Evolutionary conservation across 352 stramenopile species (phyloP).

Genomic region (Phytopythium cucurbitacearum): DNA sequence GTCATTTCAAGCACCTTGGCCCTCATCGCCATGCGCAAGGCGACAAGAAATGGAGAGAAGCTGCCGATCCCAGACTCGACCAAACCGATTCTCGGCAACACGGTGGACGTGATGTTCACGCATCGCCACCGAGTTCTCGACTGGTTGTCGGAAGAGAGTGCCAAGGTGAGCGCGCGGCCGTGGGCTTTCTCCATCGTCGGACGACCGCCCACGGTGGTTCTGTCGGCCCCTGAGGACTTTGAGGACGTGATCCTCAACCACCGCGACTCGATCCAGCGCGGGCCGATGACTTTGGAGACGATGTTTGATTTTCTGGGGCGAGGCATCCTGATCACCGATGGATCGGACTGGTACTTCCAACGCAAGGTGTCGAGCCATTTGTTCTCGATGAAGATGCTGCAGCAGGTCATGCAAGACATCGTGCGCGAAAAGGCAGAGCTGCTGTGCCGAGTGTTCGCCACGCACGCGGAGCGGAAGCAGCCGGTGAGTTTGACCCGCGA

Average conservation of each 20-base stretch:
- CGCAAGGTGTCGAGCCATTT: constrained; percentile 79
- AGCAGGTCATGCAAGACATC: constrained; percentile 34
- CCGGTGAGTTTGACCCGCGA: constrained; percentile 22
- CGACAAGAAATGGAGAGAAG: too few species aligned
- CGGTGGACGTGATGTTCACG: constrained; percentile 20
- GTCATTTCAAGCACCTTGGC: too few species aligned
- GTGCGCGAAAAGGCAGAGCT: constrained; percentile 21
- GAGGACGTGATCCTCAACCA: constrained; percentile 24
- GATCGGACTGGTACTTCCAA: constrained; percentile 46
- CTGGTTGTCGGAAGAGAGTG: constrained; percentile 23
- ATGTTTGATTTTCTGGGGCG: constrained; percentile 35
- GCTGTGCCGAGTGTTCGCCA: constrained; percentile 21
- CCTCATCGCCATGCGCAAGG: too few species aligned
- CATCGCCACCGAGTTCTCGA: constrained; percentile 22
- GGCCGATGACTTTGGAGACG: constrained; percentile 15
- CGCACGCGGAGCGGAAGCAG: constrained; percentile 6
- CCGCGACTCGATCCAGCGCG: constrained; percentile 42
- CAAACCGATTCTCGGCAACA: constrained; percentile 26
- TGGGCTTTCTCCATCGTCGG: constrained; percentile 19
- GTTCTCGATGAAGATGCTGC: constrained; percentile 52
- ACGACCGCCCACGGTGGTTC: constrained; percentile 17
- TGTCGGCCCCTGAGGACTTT: constrained; percentile 15
- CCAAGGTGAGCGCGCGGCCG: constrained; percentile 13
- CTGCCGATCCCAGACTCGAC: constrained; percentile 9
- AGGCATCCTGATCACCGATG: constrained; percentile 47